phyloP scores from a whole-genome alignment of 768 basidiomycete species.

The Tricholoma flavovirens region DNA sequence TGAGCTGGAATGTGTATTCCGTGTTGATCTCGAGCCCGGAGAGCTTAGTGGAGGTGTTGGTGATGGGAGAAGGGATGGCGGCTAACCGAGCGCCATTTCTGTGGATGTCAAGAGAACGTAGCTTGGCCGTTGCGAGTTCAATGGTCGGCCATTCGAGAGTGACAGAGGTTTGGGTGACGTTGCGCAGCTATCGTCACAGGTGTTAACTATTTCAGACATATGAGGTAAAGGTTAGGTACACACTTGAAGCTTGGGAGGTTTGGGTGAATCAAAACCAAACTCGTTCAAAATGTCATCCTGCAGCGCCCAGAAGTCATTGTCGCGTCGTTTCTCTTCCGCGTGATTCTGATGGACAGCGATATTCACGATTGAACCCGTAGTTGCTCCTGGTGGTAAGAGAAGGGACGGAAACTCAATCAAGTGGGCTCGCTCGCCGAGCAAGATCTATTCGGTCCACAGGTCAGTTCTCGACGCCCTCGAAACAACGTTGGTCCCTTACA shows the following conservation, averaged over 20 bases:
- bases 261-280: conserved; percentile 65
- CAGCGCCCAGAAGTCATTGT: conserved; percentile 77
- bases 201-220: not conserved
- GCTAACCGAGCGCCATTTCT: conserved; percentile 86
- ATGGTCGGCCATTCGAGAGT: conserved; percentile 93
- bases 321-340: conserved; percentile 75
- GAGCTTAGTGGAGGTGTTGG: conserved; percentile 84
- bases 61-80: conserved; percentile 73
- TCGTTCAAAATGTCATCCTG: conserved; percentile 74
- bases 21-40: conserved; percentile 77
- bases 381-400: conserved; percentile 85
- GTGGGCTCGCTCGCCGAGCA: conserved; percentile 90
- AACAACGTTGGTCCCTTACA: conserved; percentile 36
- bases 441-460: conserved; percentile 48
- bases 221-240: conserved; percentile 11
- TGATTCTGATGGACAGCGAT: conserved; percentile 91
- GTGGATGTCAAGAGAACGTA: conserved; percentile 90
- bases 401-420: conserved; percentile 98
- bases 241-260: conserved; percentile 71
- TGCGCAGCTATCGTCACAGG: conserved; percentile 55
- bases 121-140: conserved; percentile 76
- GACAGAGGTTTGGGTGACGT: conserved; percentile 94
- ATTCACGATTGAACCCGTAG: conserved; percentile 93
- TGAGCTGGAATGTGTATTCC: conserved; percentile 91
- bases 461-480: conserved; percentile 1